These are phyloP conservation scores for Boletellus emodensis DNA, from an alignment of 768 basidiomycete species.

Conservation along the genomic window DNA sequence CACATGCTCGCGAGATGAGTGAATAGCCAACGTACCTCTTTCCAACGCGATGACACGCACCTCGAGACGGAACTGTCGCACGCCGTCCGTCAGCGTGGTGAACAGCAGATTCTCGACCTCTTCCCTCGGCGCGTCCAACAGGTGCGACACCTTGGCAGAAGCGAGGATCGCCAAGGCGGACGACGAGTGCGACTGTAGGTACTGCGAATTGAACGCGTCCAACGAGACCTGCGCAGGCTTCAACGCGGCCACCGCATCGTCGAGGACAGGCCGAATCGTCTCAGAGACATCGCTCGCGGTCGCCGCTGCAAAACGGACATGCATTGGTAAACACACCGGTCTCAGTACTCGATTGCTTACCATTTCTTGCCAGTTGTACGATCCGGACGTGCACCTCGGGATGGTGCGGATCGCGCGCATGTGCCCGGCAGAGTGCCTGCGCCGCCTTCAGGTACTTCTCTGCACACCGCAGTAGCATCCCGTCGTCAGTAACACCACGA, in stretches of 20 bases:
- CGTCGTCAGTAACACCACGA: neutral
- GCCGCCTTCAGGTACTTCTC: slow-evolving; percentile 81
- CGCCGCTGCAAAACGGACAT: slow-evolving; percentile 37
- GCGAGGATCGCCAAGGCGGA: slow-evolving; percentile 56
- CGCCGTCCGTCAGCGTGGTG: slow-evolving; percentile 40
- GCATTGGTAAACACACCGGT: neutral
- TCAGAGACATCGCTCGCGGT: slow-evolving; percentile 41
- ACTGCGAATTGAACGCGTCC: slow-evolving; percentile 72
- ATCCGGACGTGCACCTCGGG: slow-evolving; percentile 71
- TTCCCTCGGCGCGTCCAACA: slow-evolving; percentile 44
- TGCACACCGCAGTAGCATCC: slow-evolving; percentile 24
- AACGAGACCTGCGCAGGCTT: slow-evolving; percentile 55
- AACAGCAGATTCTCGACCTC: slow-evolving; percentile 64
- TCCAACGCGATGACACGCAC: slow-evolving; percentile 31
- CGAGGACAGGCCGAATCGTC: slow-evolving; percentile 48
- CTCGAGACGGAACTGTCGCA: slow-evolving; percentile 40
- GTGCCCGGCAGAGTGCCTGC: slow-evolving; percentile 58
- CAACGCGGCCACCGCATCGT: slow-evolving; percentile 44
- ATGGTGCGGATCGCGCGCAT: slow-evolving; percentile 47
- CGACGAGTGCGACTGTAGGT: slow-evolving; percentile 58
- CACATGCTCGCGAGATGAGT: neutral
- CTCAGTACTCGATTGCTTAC: slow-evolving; percentile 32
- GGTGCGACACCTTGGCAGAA: slow-evolving; percentile 51
- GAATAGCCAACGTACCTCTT: no score
- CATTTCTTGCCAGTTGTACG: slow-evolving; percentile 55